Evolutionary conservation across 495 filamentous ascomycete species (phyloP).

Genomic region (Penicillium psychrofluorescens): DNA sequence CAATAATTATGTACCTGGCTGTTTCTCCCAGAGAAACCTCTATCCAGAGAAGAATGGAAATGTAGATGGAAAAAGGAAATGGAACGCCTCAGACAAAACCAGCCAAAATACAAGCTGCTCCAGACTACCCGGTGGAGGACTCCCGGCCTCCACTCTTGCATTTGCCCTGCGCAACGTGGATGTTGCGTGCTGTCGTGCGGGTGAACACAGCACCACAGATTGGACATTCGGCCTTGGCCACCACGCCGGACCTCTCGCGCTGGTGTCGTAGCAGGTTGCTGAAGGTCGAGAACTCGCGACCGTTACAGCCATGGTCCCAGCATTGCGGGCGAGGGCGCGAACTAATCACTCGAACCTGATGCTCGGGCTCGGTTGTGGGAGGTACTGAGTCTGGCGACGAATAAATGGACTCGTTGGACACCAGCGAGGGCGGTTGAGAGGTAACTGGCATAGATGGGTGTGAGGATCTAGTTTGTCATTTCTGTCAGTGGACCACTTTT

Average conservation of each 20-base stretch:
- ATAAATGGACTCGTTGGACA: slow-evolving; percentile 21
- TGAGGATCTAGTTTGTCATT: slow-evolving; percentile 3
- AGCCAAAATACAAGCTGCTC: neutral
- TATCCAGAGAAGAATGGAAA: no score
- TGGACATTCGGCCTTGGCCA: slow-evolving; percentile 77
- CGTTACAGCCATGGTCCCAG: slow-evolving; percentile 94
- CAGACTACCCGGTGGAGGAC: slow-evolving; percentile 16
- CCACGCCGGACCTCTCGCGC: slow-evolving; percentile 86
- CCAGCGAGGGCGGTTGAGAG: slow-evolving; percentile 22
- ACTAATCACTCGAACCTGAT: slow-evolving; percentile 61
- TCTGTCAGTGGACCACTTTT: neutral
- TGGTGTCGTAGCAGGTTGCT: slow-evolving; percentile 90
- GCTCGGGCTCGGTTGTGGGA: slow-evolving; percentile 26
- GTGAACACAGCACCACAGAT: slow-evolving; percentile 89
- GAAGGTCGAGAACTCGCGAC: slow-evolving; percentile 89
- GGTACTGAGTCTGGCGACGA: slow-evolving; percentile 23
- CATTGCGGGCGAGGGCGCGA: slow-evolving; percentile 83
- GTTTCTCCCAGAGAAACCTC: neutral
- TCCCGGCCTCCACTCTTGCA: slow-evolving; percentile 53
- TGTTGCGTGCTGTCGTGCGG: slow-evolving; percentile 82
- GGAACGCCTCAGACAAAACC: no score
- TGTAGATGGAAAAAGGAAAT: no score
- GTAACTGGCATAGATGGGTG: slow-evolving; percentile 14
- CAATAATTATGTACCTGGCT: no score
- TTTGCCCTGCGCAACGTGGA: slow-evolving; percentile 82